phyloP scores from a whole-genome alignment of 331 rosid genomes.

The Prunus yedoensis region DNA sequence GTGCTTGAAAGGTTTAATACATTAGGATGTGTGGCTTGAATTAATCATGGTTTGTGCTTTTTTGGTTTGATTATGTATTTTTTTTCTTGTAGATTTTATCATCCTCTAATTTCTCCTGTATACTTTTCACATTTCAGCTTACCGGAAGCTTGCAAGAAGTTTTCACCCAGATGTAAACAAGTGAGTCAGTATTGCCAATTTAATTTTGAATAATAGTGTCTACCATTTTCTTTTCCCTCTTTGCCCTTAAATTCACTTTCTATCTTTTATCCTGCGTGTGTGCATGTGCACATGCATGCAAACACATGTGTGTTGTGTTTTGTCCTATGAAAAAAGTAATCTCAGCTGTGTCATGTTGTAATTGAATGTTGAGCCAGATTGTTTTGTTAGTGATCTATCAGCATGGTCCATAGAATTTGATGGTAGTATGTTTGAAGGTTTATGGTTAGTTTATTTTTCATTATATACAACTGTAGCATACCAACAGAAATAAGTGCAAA shows the following conservation, averaged over 20 bases:
- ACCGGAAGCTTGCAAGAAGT: constrained; percentile 94
- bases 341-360: neutral
- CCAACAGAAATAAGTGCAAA: neutral
- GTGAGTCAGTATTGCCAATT: constrained; percentile 48
- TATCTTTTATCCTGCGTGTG: neutral
- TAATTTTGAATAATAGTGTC: neutral
- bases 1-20: neutral
- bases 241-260: neutral
- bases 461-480: neutral
- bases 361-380: neutral
- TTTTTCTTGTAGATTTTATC: neutral
- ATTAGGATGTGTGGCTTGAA: neutral
- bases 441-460: constrained; percentile 2
- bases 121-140: constrained; percentile 61
- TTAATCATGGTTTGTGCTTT: neutral
- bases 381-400: neutral
- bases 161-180: constrained; percentile 98
- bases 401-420: neutral
- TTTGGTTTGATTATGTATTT: neutral
- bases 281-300: no score
- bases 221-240: neutral
- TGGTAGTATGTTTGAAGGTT: neutral
- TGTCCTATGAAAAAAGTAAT: neutral
- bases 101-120: neutral
- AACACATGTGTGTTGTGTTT: neutral